A percentile compares a stretch with the other conserved stretches of the same genome.
Conservation (phyloP, 1,284 basidiomycete species). For the Melampsora americana region DNA sequence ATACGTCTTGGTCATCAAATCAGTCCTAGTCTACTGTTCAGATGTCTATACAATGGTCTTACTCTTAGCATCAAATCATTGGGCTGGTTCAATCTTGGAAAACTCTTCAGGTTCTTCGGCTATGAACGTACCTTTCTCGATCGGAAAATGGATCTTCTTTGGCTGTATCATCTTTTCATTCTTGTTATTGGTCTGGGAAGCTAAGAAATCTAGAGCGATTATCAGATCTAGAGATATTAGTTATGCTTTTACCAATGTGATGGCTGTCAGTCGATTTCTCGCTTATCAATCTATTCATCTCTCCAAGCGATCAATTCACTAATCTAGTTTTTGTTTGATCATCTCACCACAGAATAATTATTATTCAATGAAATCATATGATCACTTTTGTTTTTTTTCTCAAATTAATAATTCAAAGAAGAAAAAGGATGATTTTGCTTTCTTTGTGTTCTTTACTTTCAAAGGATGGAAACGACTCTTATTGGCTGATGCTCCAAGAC, state of each 20-base stretch:
- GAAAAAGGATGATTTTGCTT: constrained; percentile 92
- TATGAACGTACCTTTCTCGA: constrained; percentile 75
- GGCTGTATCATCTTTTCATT: constrained; percentile 98
- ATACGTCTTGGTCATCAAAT: constrained; percentile 87
- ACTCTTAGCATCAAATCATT: constrained; percentile 84
- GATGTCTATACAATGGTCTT: constrained; percentile 97
- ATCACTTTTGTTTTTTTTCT: constrained; percentile 96
- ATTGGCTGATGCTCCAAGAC: constrained; percentile 93
- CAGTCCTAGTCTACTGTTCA: constrained; percentile 89
- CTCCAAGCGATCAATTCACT: constrained; percentile 9
- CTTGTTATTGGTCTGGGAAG: constrained; percentile 85
- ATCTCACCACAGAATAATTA: constrained; percentile 45
- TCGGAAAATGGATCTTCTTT: constrained; percentile 93
- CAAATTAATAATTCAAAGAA: constrained; percentile 94
- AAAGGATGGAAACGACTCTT: constrained; percentile 98
- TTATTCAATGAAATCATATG: constrained; percentile 70
- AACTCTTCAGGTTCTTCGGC: constrained; percentile 65
- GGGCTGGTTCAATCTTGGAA: constrained; percentile 84
- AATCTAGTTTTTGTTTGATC: not conserved
- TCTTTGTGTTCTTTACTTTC: constrained; percentile 99
- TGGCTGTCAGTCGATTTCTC: constrained; percentile 61
- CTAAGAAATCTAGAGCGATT: constrained; percentile 85
- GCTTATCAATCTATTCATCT: not conserved
- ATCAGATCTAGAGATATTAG: constrained; percentile 92
- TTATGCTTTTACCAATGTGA: constrained; percentile 92